Evolutionary conservation across 1,139 yeast species (phyloP).

Genomic region (Sugiyamaella xylanicola): DNA sequence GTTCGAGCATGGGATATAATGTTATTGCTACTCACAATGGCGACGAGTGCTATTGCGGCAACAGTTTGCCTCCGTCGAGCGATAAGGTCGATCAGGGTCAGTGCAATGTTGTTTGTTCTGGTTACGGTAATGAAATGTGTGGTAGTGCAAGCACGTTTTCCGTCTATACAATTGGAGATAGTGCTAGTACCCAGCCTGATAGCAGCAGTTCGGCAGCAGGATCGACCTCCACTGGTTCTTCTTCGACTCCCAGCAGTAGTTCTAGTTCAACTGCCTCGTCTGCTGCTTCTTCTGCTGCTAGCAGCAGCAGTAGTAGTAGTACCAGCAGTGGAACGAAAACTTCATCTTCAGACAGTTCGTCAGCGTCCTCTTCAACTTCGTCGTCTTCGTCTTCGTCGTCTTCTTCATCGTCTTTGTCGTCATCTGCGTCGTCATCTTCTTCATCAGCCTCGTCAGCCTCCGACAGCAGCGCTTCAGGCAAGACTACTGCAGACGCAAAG

Average conservation of each 20-base stretch:
- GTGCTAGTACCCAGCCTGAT: constrained; percentile 24
- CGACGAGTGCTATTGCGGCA: constrained; percentile 66
- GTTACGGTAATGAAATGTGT: constrained; percentile 55
- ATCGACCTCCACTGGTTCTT: neutral
- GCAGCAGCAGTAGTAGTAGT: constrained; percentile 33
- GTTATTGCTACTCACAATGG: constrained; percentile 66
- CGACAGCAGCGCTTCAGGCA: constrained; percentile 18
- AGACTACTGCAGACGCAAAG: constrained; percentile 27
- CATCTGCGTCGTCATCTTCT: constrained; percentile 23
- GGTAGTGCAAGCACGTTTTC: constrained; percentile 56
- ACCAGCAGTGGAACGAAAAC: constrained; percentile 32
- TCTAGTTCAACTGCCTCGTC: constrained; percentile 23
- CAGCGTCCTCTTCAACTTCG: constrained; percentile 28
- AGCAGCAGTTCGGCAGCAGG: constrained; percentile 18
- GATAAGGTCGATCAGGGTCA: constrained; percentile 34
- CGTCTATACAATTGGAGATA: constrained; percentile 44
- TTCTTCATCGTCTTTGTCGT: constrained; percentile 22
- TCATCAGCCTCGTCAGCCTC: constrained; percentile 29
- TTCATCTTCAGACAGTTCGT: constrained; percentile 11
- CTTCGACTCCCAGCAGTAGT: constrained; percentile 26
- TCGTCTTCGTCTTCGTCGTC: constrained; percentile 32
- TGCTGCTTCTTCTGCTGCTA: constrained; percentile 25
- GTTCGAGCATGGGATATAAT: constrained; percentile 34
- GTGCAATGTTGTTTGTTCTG: constrained; percentile 55
- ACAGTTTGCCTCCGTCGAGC: constrained; percentile 50